Conservation (phyloP, 2,329 filamentous ascomycete species). For the Sclerotiophoma versabilis region DNA sequence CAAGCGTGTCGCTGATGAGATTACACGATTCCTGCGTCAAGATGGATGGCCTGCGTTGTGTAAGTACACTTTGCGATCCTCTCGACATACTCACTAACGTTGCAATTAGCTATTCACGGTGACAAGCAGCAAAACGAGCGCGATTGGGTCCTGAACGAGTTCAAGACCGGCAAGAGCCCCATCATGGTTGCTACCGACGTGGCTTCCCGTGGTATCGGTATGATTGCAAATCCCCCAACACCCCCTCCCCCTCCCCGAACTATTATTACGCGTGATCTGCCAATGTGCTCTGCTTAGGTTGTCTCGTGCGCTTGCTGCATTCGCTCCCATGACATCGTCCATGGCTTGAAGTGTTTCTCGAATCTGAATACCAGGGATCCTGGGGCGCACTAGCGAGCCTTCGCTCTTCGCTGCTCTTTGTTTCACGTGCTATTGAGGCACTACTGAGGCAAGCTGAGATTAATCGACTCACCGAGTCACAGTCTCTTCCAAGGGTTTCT, state of each 20-base stretch:
- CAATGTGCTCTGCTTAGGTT: conserved; percentile 87
- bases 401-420: conserved; percentile 75
- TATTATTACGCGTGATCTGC: conserved; percentile 66
- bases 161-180: conserved; percentile 98
- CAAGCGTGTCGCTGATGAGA: conserved; percentile 95
- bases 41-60: conserved; percentile 97
- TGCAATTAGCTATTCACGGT: conserved; percentile 82
- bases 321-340: conserved; percentile 90
- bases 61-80: conserved; percentile 59
- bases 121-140: conserved; percentile 99
- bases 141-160: conserved; percentile 99
- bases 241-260: conserved; percentile 48
- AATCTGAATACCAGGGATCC: conserved; percentile 81
- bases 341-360: conserved; percentile 83
- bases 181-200: conserved; percentile 99
- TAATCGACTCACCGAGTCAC: conserved; percentile 76
- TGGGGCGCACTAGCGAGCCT: conserved; percentile 81
- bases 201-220: conserved; percentile 99
- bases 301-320: conserved; percentile 76
- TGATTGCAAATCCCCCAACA: conserved; percentile 72
- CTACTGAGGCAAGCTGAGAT: conserved; percentile 77
- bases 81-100: conserved; percentile 48
- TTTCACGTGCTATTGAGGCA: conserved; percentile 73
- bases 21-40: conserved; percentile 95
- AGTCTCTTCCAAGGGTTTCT: conserved; percentile 73